Evolutionary conservation across 2,329 filamentous ascomycete genomes (phyloP).

Genomic region (Xylaria sp.): DNA sequence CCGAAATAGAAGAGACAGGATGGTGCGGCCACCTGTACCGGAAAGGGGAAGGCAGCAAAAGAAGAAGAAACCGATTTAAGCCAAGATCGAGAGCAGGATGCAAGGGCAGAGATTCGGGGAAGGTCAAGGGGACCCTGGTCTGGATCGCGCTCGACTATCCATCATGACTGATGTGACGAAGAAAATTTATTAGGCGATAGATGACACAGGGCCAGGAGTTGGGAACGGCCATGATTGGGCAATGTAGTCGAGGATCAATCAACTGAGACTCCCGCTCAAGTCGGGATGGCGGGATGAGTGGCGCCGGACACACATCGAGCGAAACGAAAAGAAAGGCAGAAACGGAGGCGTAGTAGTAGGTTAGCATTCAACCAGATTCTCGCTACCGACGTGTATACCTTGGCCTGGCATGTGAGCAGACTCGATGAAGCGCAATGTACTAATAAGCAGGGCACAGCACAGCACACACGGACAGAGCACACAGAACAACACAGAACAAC

Average conservation of each 20-base stretch:
- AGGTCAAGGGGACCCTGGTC: constrained; percentile 40
- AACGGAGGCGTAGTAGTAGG: constrained; percentile 17
- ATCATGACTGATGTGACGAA: constrained; percentile 46
- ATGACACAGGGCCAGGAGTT: constrained; percentile 40
- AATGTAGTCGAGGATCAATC: constrained; percentile 44
- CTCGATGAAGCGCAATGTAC: background rate
- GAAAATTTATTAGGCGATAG: constrained; percentile 38
- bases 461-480: background rate
- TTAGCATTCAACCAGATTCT: constrained; percentile 22
- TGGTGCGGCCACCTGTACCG: constrained; percentile 42
- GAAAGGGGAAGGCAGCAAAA: constrained; percentile 45
- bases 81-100: constrained; percentile 41
- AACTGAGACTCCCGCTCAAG: constrained; percentile 45
- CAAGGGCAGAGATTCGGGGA: constrained; percentile 42
- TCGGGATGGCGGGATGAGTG: constrained; percentile 45
- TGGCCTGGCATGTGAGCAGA: constrained; percentile 7
- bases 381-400: constrained; percentile 31
- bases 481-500: constrained; percentile 5
- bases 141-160: constrained; percentile 42
- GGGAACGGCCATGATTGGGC: constrained; percentile 46
- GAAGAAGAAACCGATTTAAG: constrained; percentile 39
- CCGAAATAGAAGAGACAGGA: constrained; percentile 38
- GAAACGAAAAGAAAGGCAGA: constrained; percentile 31
- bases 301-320: constrained; percentile 41
- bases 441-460: constrained; percentile 8